These are phyloP conservation scores for Russula emetica DNA, from an alignment of 768 basidiomycete species.

Conservation along the genomic window DNA sequence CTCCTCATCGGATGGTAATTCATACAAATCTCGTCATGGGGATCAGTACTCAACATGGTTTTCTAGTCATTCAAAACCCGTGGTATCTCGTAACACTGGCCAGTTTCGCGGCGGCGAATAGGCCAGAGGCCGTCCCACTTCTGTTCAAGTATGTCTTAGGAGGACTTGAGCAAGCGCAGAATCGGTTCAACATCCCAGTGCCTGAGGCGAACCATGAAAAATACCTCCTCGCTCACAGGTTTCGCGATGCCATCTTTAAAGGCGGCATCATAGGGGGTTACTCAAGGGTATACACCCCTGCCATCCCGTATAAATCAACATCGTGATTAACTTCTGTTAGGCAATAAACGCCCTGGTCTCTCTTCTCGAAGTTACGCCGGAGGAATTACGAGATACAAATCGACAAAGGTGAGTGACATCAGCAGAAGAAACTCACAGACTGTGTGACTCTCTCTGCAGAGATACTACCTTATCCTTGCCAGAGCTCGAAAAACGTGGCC, in stretches of 20 bases:
- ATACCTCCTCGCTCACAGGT: constrained; percentile 45
- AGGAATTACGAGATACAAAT: constrained; percentile 46
- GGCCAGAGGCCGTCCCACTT: constrained; percentile 51
- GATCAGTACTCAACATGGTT: neutral
- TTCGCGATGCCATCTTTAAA: constrained; percentile 63
- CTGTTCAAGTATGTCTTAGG: constrained; percentile 50
- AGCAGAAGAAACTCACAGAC: neutral
- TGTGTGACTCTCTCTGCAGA: constrained; percentile 32
- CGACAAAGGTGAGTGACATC: constrained; percentile 42
- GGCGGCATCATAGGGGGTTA: constrained; percentile 55
- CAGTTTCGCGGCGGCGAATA: constrained; percentile 55
- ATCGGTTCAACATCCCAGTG: constrained; percentile 25
- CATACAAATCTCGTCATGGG: neutral
- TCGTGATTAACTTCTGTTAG: constrained; percentile 33
- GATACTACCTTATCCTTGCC: constrained; percentile 41
- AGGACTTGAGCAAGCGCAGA: constrained; percentile 38
- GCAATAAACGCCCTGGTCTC: constrained; percentile 54
- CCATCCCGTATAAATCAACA: neutral
- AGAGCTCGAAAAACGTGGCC: constrained; percentile 43
- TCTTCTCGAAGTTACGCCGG: constrained; percentile 50
- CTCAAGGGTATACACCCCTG: constrained; percentile 43
- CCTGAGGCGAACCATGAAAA: constrained; percentile 36
- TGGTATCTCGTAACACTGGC: constrained; percentile 60
- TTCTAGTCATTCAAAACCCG: constrained; percentile 39
- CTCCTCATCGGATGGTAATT: constrained; percentile 26